Percentiles rank a stretch among this genome's conserved stretches.
Conservation (phyloP, 345 rosid genomes). For the Dipteronia sinensis region DNA sequence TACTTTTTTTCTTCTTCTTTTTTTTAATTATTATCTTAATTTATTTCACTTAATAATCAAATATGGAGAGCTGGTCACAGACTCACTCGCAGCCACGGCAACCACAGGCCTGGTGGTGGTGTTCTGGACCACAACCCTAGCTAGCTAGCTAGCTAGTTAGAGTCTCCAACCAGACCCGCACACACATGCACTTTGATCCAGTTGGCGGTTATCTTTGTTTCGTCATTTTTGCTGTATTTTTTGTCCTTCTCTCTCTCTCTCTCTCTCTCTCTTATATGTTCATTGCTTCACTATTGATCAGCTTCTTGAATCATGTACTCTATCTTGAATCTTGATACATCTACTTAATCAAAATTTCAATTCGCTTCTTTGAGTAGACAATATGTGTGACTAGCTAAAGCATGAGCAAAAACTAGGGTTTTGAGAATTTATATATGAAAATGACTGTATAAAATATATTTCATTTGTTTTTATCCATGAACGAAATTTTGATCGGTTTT, state of each 20-base stretch:
- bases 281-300: neutral
- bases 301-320: neutral
- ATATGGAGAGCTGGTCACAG: neutral
- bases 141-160: neutral
- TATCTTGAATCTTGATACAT: no score
- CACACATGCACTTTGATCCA: slow-evolving; percentile 22
- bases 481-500: no score
- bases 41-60: no score
- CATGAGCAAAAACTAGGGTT: no score
- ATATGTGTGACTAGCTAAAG: neutral
- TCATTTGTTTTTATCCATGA: no score
- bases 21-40: no score
- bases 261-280: neutral
- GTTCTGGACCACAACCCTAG: slow-evolving; percentile 33
- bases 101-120: neutral
- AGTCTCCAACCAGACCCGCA: slow-evolving; percentile 4
- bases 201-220: slow-evolving; percentile 32
- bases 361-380: neutral
- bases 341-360: no score
- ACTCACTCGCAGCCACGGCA: no score
- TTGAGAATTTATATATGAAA: no score
- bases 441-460: no score
- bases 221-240: slow-evolving; percentile 20
- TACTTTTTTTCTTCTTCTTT: neutral
- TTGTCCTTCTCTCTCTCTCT: slow-evolving; percentile 21